Evolutionary conservation across 2,329 filamentous ascomycete species (phyloP), one percentile per base, ranked within the genome.

Genomic region (Ophiocordyceps robertsii): DNA sequence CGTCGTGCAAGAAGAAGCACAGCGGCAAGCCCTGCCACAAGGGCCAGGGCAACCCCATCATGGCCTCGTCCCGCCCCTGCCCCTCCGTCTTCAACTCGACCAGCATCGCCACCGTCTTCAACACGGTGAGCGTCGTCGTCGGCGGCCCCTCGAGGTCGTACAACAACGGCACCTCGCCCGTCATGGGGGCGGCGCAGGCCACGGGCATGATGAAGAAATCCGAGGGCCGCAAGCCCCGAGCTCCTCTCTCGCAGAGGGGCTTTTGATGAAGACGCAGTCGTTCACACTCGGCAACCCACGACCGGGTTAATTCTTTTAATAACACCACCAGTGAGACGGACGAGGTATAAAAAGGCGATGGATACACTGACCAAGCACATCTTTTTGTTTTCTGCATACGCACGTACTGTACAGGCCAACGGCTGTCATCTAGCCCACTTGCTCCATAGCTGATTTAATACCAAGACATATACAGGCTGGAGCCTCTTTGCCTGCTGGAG

Each of bases 21-120:
- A 55, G 51, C 30, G 57, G 56, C 1, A 43, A 49, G 30, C 51
- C 55, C 13, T 62, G 58, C 45, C 44, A 48, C 21, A 27, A 9
- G 24, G 24, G 24, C 24, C 24, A 27, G 3, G 24, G 24, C 24
- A 36, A 36, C 4, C n/a, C n/a, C 33, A 37, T 38, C 14, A 42
- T 17, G 40, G 16, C 38, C 42, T 31, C 47, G 35, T 42, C 50
- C 14, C 49, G 50, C 19, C 47, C 47, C 17, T 61, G 55, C 41
- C 40, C 50, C 13, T 38, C 42, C 3, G 47, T 44, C 40, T 44
- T 49, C 12, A 44, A 52, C 19, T 56, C 54, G 6, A 60, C 59
- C 24, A 57, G 53, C 36, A 53, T 60, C 21, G 46, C 54, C 11
- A 63, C 61, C 13, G 50, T 57, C 30, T 64, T 58, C 47, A 64